A percentile compares a stretch with the other conserved stretches of the same genome.
Conservation (phyloP, 257 asterid genomes). For the Petunia secreta region DNA sequence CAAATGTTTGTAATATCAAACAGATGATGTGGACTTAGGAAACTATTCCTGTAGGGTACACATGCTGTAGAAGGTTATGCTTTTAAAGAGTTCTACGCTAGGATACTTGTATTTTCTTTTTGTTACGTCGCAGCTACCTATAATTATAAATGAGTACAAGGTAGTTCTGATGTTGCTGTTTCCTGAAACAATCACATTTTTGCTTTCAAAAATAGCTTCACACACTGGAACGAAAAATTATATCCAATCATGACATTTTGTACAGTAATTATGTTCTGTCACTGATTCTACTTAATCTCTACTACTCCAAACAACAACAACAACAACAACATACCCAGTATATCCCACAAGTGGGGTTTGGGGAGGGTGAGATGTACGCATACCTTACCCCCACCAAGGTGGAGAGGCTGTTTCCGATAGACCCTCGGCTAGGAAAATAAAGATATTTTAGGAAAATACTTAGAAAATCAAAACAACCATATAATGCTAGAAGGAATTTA, state of each 20-base stretch:
- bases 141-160: neutral
- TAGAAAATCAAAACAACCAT: too few relatives aligned
- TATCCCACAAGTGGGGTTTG: too few relatives aligned
- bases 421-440: too few relatives aligned
- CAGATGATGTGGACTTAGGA: constrained; percentile 4
- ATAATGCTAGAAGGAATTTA: too few relatives aligned
- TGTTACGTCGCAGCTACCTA: constrained; percentile 8
- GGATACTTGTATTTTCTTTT: neutral
- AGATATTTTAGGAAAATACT: too few relatives aligned
- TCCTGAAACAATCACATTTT: neutral
- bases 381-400: too few relatives aligned
- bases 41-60: constrained; percentile 11
- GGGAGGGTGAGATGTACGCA: too few relatives aligned
- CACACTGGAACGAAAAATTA: neutral
- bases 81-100: constrained; percentile 6
- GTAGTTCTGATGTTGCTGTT: constrained; percentile 19
- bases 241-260: constrained; percentile 1
- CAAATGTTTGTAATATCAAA: constrained; percentile 20
- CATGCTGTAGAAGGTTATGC: neutral
- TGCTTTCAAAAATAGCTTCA: neutral
- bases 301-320: neutral
- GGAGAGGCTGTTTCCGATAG: too few relatives aligned
- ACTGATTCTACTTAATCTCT: neutral
- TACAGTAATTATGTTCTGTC: neutral
- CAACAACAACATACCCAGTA: too few relatives aligned